Base-by-base conservation (phyloP, 2,329 filamentous ascomycete genomes). In the Scorias spongiosa region DNA sequence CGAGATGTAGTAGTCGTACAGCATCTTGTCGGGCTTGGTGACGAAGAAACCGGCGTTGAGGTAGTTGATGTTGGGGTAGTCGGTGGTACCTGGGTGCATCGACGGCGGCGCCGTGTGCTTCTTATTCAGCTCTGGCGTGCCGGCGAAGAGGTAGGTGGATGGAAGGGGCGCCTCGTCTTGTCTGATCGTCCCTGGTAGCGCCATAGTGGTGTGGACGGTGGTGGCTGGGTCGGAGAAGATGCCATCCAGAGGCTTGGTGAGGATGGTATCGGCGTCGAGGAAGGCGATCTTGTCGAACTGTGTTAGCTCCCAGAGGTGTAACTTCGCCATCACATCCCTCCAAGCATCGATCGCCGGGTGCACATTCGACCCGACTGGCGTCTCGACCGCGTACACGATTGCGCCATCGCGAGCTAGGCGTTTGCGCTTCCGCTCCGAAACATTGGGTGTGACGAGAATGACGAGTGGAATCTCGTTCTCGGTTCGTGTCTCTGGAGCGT, bases 1-100 rank as follows among this genome's bases (percentile, higher is more conserved):
- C 7, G 49, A 51, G 14, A 49, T 43, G 49, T 63, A 63, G 51
- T 63, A 57, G 2, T 56, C 41, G 47, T 60, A 60, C 8, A 57
- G 43, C n/a, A 45, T 41, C n/a, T 49, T 39, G 10, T 50, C 53
- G 8, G 62, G 63, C 28, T 52, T 41, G 34, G 63, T 51, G 28
- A 65, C 48, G 48, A 63, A 63, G 52, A 64, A 63, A 28, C 62
- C 63, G 1, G 61, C 61, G 48, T 60, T 63, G 48, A 65, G 54
- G 43, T 60, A 57, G 39, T 54, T 50, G 6, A 47, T 40, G 30
- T 52, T 54, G 26, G 60, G 57, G 41, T 57, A 54, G 11, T 57
- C 58, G 37, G 53, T 49, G 26, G 47, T 32, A n/a, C 44, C 52
- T 18, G 55, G 46, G 4, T 14, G 11, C 12, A 28, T 11, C 8